Evolutionary conservation across 352 stramenopile species (phyloP), one percentile per base, ranked within the genome.

Genomic region (Pythium phragmiticola): DNA sequence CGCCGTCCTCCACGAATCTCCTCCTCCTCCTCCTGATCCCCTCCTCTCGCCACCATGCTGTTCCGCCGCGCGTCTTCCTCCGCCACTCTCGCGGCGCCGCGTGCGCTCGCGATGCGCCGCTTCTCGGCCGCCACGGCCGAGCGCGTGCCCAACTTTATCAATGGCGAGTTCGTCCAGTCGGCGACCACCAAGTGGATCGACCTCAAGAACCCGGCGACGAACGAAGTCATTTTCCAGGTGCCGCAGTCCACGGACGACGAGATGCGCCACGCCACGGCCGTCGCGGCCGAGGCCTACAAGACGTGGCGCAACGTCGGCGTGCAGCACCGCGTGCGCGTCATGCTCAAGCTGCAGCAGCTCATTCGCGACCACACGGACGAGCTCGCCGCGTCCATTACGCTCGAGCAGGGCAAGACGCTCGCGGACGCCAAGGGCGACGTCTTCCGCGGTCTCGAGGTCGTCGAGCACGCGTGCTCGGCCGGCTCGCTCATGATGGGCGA

Each of bases 341-440:
- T 99, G 92, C 80, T 99, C 69, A 96, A 99, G 78, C 89, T 98
- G 55, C 94, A 99, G 78, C 72, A 91, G 23, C 76, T 98, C n/a
- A 97, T 99, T 68, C 91, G 88, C 51, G 86, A 98, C 33, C 77
- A 98, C 73, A 98, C 86, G 36, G 93, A 98, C 51, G 95, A 99
- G 57, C 75, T 99, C 16, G 96, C 96, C 1, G 74, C 93, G 37
- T 96, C 87, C 57, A 99, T 99, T 72, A 99, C 94, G 19, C 75
- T 86, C 48, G 97, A 99, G 68, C 82, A 95, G 70, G 86, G 83
- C 48, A 98, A 98, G 72, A 98, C 94, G 0, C 65, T 98, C 17
- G 78, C 90, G 8, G 96, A 99, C 77, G 96, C 97, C 21, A 84
- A 84, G 54, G 97, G 96, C n/a, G 97, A 99, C 74, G 87, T 99